phyloP scores from a whole-genome alignment of 805 yeast genomes.

The Cyberlindnera saturnus region DNA sequence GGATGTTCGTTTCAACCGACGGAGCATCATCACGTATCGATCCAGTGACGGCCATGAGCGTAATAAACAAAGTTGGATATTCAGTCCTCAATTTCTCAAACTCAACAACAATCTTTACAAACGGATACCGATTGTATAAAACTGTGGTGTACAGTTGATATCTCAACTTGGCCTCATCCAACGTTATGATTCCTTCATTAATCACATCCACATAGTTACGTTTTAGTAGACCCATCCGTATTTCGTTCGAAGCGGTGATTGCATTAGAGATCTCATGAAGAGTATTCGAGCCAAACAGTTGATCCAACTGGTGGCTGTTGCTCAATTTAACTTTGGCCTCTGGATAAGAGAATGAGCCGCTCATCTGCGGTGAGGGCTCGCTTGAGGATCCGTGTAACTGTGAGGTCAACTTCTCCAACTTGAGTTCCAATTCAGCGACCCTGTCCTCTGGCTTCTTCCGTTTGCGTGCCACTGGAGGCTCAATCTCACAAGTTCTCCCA shows the following conservation, averaged over 20 bases:
- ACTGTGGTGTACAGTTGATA: slow-evolving; percentile 41
- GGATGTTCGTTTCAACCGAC: slow-evolving; percentile 37
- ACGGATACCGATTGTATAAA: slow-evolving; percentile 47
- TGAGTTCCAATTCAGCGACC: slow-evolving; percentile 28
- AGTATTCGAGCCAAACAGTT: slow-evolving; percentile 33
- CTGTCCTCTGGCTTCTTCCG: slow-evolving; percentile 28
- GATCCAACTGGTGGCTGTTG: slow-evolving; percentile 3
- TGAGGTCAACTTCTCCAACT: slow-evolving; percentile 20
- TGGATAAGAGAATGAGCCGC: too few relatives aligned
- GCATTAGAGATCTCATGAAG: slow-evolving; percentile 39
- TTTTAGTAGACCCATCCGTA: slow-evolving; percentile 18
- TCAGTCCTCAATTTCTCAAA: slow-evolving; percentile 40
- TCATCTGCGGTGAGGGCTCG: background rate
- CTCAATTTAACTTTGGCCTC: background rate
- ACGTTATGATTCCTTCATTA: slow-evolving; percentile 47
- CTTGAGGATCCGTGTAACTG: slow-evolving; percentile 6
- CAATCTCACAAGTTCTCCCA: slow-evolving; percentile 60
- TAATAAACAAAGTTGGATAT: slow-evolving; percentile 57
- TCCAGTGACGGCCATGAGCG: slow-evolving; percentile 59
- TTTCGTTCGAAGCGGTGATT: slow-evolving; percentile 40
- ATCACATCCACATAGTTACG: slow-evolving; percentile 40
- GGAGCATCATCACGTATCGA: slow-evolving; percentile 28
- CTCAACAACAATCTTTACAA: slow-evolving; percentile 45
- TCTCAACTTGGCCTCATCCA: slow-evolving; percentile 53
- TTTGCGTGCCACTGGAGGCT: slow-evolving; percentile 53